Conservation (phyloP, 192 early-diverging fungal genomes). For the Podila epicladia region DNA sequence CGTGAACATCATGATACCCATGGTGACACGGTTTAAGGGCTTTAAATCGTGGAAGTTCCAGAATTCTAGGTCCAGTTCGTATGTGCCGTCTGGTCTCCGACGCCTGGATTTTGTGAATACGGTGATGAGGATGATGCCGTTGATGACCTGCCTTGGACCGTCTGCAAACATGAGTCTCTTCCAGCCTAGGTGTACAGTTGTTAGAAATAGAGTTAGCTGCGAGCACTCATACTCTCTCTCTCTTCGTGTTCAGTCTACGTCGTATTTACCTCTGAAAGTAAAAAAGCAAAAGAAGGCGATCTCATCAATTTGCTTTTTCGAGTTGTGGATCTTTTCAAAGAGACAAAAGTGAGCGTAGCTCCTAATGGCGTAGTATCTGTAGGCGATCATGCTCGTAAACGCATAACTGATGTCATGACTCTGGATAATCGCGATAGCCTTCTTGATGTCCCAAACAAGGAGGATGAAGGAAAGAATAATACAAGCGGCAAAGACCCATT, state of each 20-base stretch:
- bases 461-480: slow-evolving; percentile 77
- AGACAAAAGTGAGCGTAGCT: slow-evolving; percentile 86
- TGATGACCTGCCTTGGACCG: slow-evolving; percentile 81
- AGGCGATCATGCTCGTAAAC: slow-evolving; percentile 76
- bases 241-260: neutral
- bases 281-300: slow-evolving; percentile 89
- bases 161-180: slow-evolving; percentile 86
- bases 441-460: slow-evolving; percentile 73
- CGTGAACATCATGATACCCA: slow-evolving; percentile 67
- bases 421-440: slow-evolving; percentile 69
- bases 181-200: slow-evolving; percentile 65
- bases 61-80: slow-evolving; percentile 8
- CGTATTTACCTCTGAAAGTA: slow-evolving; percentile 71
- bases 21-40: slow-evolving; percentile 23
- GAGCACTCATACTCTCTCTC: no score
- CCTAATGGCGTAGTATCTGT: slow-evolving; percentile 74
- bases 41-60: neutral
- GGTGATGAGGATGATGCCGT: slow-evolving; percentile 53
- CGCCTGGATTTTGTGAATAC: neutral
- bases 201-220: slow-evolving; percentile 4
- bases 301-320: slow-evolving; percentile 68
- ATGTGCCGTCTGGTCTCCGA: slow-evolving; percentile 6
- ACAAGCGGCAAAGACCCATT: slow-evolving; percentile 68
- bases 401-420: slow-evolving; percentile 81
- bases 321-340: slow-evolving; percentile 75